These are phyloP conservation scores for Xylaria cubensis DNA, from an alignment of 495 filamentous ascomycete genomes.

Conservation along the genomic window DNA sequence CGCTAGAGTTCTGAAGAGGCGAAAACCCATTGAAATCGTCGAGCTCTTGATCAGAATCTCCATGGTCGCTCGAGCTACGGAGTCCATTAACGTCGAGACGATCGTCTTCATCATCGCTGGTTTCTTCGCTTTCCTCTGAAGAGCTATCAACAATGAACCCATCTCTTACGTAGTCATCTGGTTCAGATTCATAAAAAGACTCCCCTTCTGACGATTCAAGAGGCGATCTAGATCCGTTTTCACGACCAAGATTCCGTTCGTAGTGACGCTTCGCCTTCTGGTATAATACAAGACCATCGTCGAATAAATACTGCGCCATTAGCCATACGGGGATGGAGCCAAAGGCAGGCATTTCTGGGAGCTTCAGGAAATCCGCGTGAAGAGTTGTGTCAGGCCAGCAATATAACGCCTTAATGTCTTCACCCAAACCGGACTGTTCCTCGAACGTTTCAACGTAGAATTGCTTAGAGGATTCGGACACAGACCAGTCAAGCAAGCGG, in stretches of 20 bases:
- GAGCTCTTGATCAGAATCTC: constrained; percentile 5
- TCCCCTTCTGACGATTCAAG: constrained; percentile 18
- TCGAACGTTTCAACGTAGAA: constrained; percentile 32
- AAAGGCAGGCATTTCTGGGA: neutral
- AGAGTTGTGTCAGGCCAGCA: constrained; percentile 46
- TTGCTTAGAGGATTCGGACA: constrained; percentile 26
- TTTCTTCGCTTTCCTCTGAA: constrained; percentile 24
- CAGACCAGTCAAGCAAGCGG: constrained; percentile 38
- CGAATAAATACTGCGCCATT: constrained; percentile 35
- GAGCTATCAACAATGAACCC: constrained; percentile 37
- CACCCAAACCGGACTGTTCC: constrained; percentile 19
- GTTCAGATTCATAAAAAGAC: constrained; percentile 13
- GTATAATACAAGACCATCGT: constrained; percentile 19
- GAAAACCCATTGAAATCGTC: constrained; percentile 36
- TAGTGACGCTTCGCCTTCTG: constrained; percentile 13
- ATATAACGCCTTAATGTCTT: constrained; percentile 33
- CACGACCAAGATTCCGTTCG: neutral
- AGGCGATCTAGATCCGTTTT: constrained; percentile 6
- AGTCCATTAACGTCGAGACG: constrained; percentile 19
- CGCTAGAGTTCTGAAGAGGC: constrained; percentile 26
- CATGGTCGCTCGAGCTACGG: neutral
- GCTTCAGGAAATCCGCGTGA: constrained; percentile 12
- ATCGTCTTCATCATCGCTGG: constrained; percentile 33
- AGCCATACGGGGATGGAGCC: constrained; percentile 34
- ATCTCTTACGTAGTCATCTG: constrained; percentile 35